phyloP scores from a whole-genome alignment of 352 stramenopile species.

The Pilasporangium apinafurcum region DNA sequence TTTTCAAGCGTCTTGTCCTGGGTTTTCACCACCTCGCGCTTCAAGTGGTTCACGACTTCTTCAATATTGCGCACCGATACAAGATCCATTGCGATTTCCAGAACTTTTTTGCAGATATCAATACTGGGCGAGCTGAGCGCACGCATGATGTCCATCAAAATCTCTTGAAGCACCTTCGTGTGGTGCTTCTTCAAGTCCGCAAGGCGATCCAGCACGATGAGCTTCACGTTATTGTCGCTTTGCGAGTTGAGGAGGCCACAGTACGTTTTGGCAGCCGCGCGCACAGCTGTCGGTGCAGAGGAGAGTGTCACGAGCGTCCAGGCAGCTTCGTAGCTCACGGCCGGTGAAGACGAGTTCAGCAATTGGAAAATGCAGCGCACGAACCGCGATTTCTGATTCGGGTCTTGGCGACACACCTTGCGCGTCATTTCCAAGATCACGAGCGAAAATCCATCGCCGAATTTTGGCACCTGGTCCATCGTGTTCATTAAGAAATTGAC shows the following conservation, averaged over 20 bases:
- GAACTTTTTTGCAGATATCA: constrained; percentile 98
- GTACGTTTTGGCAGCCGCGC: constrained; percentile 96
- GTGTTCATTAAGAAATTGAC: constrained; percentile 98
- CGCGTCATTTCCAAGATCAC: constrained; percentile 98
- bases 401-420: constrained; percentile 97
- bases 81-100: constrained; percentile 98
- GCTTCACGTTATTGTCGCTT: constrained; percentile 99
- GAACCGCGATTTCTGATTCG: constrained; percentile 98
- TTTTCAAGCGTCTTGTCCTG: constrained; percentile 92
- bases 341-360: constrained; percentile 88
- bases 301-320: constrained; percentile 99
- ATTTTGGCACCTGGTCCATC: constrained; percentile 94
- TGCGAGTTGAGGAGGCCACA: constrained; percentile 96
- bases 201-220: constrained; percentile 99
- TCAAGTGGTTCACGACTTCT: constrained; percentile 92
- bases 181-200: constrained; percentile 96
- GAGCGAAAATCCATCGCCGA: constrained; percentile 98
- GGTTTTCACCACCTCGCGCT: constrained; percentile 89
- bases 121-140: constrained; percentile 95
- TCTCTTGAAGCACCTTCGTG: constrained; percentile 96
- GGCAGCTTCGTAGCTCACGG: constrained; percentile 97
- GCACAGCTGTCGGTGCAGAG: constrained; percentile 96
- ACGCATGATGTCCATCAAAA: constrained; percentile 99
- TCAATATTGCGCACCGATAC: constrained; percentile 97
- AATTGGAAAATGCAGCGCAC: constrained; percentile 98